phyloP scores from a whole-genome alignment of 192 early-diverging fungal species.

The Gigaspora rosea region DNA sequence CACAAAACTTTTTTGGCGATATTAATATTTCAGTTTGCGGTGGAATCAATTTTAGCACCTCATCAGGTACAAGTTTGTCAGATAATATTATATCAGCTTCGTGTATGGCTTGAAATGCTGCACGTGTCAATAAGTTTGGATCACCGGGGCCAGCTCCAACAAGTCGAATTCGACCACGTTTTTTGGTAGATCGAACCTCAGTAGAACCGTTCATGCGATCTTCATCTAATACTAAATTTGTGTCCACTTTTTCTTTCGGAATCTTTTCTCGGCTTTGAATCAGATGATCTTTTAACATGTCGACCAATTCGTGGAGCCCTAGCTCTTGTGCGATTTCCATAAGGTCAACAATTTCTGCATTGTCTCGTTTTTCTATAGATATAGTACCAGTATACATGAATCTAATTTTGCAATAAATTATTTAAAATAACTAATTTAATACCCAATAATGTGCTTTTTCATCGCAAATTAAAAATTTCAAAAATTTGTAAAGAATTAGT shows the following conservation, averaged over 20 bases:
- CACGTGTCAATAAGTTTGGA: conserved; percentile 77
- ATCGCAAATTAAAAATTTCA: neutral
- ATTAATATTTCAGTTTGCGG: conserved; percentile 53
- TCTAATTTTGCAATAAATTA: neutral
- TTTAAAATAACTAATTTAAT: neutral
- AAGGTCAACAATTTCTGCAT: neutral
- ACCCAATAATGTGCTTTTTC: too few species aligned
- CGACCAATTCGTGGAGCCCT: neutral
- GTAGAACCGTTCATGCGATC: neutral
- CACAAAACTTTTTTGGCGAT: conserved; percentile 75
- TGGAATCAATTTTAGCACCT: conserved; percentile 54
- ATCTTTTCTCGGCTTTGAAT: neutral
- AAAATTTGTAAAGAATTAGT: neutral
- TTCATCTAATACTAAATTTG: neutral
- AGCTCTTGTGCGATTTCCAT: neutral
- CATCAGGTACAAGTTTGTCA: conserved; percentile 77
- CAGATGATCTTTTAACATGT: neutral
- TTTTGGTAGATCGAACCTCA: neutral
- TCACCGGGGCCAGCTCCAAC: conserved; percentile 87
- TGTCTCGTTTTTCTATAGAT: neutral
- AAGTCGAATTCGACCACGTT: conserved; percentile 61
- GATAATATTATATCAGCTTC: conserved; percentile 80
- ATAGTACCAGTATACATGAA: conserved; percentile 17
- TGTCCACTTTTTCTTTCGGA: neutral
- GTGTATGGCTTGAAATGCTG: conserved; percentile 66